Base-by-base conservation (phyloP, 495 filamentous ascomycete genomes). In the Glarea lozoyensis region DNA sequence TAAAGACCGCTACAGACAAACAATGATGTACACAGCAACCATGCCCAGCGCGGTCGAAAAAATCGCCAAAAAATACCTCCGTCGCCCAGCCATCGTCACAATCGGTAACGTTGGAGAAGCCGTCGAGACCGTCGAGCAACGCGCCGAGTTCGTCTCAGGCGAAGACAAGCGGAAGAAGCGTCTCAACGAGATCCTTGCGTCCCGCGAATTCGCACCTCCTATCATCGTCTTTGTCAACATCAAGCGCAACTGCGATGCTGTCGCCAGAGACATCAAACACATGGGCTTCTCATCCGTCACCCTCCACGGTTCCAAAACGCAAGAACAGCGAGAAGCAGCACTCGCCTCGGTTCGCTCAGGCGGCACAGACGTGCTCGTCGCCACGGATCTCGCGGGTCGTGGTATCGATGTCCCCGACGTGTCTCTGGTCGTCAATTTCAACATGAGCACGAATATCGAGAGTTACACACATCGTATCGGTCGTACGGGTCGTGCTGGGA, bases 151-250 rank as follows among this genome's bases (percentile, higher is more conserved):
- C 61, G 70, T 99, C 24, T 52, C 78, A 2, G 88, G 88, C 51
- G 92, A 99, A 71, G 92, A 99, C 65, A 92, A 92, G 64, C 78
- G 88, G 48, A 99, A 99, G 83, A 95, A 93, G 65, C 84, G 92
- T 10, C 79, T 99, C 13, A 75, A 79, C 46, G 89, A 99, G 52
- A 90, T 99, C 37, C 81, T 99, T 35, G 72, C 71, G 21, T 88
- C 85, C 0, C 70, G 82, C 53, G 86, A 95, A 47, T 97, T 94
- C 67, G 71, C 75, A 3, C 82, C 93, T 1, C 92, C 92, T 16
- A 89, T 99, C 62, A 97, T 99, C 58, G 92, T 97, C 40, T 99
- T 99, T 58, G 92, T 99, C 73, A 99, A 99, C 62, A 96, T 97
- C 82, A 99, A 97, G 63, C 86, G 90, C 47, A 97, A 97, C 68